Percentiles rank a stretch among this genome's conserved stretches.
Evolutionary conservation across 78 protist genomes (phyloP).

Genomic region (Mastigamoeba balamuthi): DNA sequence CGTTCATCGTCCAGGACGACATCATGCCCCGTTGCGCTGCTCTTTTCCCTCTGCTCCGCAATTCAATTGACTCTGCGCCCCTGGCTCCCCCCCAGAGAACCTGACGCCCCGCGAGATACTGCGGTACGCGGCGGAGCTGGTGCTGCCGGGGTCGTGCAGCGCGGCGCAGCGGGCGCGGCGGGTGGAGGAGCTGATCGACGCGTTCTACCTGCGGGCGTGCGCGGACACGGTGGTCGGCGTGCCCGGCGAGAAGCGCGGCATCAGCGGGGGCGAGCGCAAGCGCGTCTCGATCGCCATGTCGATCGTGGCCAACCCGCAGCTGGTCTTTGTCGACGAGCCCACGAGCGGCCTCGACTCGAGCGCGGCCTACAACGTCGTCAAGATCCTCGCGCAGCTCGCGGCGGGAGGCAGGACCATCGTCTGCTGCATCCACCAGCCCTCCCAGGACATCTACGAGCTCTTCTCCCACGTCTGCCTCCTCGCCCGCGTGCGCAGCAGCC

Average conservation of each 20-base stretch:
- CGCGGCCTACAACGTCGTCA: constrained; percentile 40
- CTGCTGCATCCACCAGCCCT: constrained; percentile 58
- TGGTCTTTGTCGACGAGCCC: constrained; percentile 1
- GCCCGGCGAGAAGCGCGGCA: constrained; percentile 11
- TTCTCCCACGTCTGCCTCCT: not conserved
- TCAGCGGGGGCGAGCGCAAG: constrained; percentile 57
- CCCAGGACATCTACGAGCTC: not conserved
- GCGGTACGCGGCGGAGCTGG: not conserved
- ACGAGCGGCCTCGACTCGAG: constrained; percentile 50
- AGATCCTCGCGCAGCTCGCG: constrained; percentile 32
- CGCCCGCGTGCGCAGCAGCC: not conserved
- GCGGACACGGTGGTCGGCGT: not conserved
- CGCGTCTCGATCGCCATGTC: constrained; percentile 51
- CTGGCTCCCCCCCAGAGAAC: not conserved
- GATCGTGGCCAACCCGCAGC: constrained; percentile 12
- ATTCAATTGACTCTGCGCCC: too few relatives aligned
- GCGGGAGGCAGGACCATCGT: constrained; percentile 37
- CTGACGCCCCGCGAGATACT: not conserved
- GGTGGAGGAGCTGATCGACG: not conserved
- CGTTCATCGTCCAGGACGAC: not conserved
- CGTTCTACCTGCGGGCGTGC: not conserved
- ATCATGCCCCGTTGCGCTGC: not conserved
- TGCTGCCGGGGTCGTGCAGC: not conserved
- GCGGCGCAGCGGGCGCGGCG: not conserved
- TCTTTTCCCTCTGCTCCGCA: not conserved